Base-by-base conservation (phyloP, 352 stramenopile species). In the Phytopythium ostracodes region DNA sequence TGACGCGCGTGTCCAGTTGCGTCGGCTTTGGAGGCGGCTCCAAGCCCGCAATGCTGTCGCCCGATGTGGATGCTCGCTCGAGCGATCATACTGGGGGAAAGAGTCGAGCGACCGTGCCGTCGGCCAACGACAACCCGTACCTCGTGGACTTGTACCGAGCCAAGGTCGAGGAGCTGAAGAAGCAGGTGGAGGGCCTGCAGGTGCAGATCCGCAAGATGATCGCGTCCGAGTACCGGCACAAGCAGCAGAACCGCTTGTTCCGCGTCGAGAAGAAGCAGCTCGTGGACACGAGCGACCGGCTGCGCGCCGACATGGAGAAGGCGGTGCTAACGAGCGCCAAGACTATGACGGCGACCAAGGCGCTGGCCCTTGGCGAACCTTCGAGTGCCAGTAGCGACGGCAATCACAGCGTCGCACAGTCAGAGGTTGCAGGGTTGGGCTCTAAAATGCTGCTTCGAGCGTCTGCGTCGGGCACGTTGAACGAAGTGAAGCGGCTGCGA, bases 141-240 rank as follows among this genome's bases (percentile, higher is more conserved):
- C 64, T 93, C 24, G 63, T 88, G 14, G 72, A 78, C 27, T 71
- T 88, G 36, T 91, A 91, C 61, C 75, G 76, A 29, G 60, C 62
- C 27, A 77, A 79, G 64, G 65, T 83, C 51, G 75, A 87, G 43
- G 69, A 76, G 22, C 61, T 88, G 9, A 73, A 88, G 36, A 77
- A 76, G 4, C 68, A 89, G 25, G 75, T 85, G 6, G 78, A 91
- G 46, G 74, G 68, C 0, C 60, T 91, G 27, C 81, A 89, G 46
- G 60, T 86, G 33, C 84, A 90, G 60, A 82, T 93, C 62, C 80
- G 81, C 57, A 89, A 88, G 51, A 87, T 93, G 79, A 91, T 91
- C 55, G 79, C 81, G 29, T 86, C 78, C 9, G 80, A 93, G 61
- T 87, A 91, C 57, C 73, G 75, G 11, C 71, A 88, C 66, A 91